Evolutionary conservation across 192 early-diverging fungal species (phyloP), one percentile per base, ranked within the genome.

Genomic region (Podila horticola): DNA sequence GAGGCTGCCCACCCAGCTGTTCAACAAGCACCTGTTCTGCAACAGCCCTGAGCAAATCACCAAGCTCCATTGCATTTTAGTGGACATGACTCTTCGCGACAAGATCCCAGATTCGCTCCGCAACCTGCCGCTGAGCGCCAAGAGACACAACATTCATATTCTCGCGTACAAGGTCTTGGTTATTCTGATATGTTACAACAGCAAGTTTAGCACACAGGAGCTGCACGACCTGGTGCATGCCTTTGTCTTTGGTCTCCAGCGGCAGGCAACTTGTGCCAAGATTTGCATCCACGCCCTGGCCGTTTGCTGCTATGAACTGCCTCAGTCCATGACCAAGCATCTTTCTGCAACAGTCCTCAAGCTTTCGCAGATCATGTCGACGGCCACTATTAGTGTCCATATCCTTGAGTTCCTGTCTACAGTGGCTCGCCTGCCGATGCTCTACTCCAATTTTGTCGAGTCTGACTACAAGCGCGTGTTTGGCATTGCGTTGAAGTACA

Each of bases 401-500:
- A 93, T 96, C 72, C 84, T 99, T 29, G 95, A 97, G 84, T 98
- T 97, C 85, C 85, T 98, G 29, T 94, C 94, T n/a, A 90, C 92
- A 0, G 83, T 99, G 8, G 95, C 96, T 12, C 90, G 93, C 20
- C 77, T 94, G 20, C 95, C 93, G 22, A 83, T 84, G 28, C 81
- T 99, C 5, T 93, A 93, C 73, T 86, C 91, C 9, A 96, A 96
- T 76, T 92, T 97, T 52, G 93, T 89, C 0, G 91, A 90, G 24
- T 75, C 84, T 20, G 94, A 97, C 66, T 96, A 94, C 71, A 94
- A 93, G 73, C 85, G 90, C 34, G 89, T 99, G 20, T 98, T 98
- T 90, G 94, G 91, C 3, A 95, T 98, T 69, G 95, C 97, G 0
- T 82, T 97, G 33, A 92, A 94, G 62, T 97, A 97, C 79, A 95